phyloP scores from a whole-genome alignment of 2,329 filamentous ascomycete species.

The Diaporthe humulicola region DNA sequence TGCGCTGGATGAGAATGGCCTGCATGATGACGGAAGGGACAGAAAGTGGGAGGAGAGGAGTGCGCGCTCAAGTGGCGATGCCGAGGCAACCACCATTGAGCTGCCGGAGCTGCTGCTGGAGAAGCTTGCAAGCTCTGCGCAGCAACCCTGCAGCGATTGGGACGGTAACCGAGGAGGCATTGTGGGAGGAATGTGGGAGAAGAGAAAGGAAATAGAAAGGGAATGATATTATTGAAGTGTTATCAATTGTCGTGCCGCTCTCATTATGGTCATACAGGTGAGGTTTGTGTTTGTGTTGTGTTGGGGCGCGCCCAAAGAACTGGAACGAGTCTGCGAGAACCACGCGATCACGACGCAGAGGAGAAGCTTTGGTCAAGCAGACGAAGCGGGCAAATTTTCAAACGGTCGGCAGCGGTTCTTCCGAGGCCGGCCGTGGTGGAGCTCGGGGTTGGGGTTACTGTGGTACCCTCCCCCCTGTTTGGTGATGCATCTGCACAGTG shows the following conservation, averaged over 20 bases:
- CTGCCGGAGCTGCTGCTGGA: constrained; percentile 23
- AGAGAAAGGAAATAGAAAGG: background rate
- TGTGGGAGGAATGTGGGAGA: background rate
- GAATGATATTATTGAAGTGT: background rate
- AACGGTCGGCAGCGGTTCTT: background rate
- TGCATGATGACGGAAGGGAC: constrained; percentile 32
- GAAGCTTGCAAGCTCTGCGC: constrained; percentile 36
- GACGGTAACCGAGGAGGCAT: constrained; percentile 39
- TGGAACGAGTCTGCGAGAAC: background rate
- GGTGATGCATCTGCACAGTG: background rate
- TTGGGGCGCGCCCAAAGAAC: constrained; percentile 29
- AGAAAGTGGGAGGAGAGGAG: constrained; percentile 25
- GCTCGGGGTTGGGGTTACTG: background rate
- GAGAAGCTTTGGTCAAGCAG: background rate
- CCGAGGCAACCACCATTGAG: constrained; percentile 8
- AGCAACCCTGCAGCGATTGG: constrained; percentile 36
- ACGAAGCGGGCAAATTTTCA: constrained; percentile 30
- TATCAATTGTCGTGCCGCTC: constrained; percentile 13
- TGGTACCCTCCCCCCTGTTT: background rate
- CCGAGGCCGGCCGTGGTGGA: background rate
- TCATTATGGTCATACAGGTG: constrained; percentile 28
- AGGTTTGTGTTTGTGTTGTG: constrained; percentile 3
- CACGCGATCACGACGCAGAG: constrained; percentile 10
- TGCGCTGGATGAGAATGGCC: constrained; percentile 57
- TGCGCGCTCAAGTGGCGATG: constrained; percentile 34